Evolutionary conservation across 495 filamentous ascomycete genomes (phyloP).

Genomic region (Talaromyces borbonicus): DNA sequence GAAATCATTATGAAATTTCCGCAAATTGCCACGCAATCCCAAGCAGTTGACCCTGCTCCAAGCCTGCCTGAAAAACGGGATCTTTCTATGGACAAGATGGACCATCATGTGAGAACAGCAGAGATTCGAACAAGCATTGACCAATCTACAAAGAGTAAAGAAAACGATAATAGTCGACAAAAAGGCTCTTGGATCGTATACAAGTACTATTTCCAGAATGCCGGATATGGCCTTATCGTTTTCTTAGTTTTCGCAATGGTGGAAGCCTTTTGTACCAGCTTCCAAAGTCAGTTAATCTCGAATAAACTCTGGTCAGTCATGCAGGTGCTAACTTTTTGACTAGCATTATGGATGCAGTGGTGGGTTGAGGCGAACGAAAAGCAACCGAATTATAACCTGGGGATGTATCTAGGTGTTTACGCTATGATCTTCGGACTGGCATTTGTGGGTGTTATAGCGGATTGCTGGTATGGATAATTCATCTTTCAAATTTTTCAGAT

Average conservation of each 20-base stretch:
- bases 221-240: conserved; percentile 15
- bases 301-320: too few relatives aligned
- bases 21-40: conserved; percentile 1
- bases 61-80: too few relatives aligned
- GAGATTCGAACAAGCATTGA: too few relatives aligned
- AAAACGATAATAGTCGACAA: conserved; percentile 10
- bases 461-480: conserved; percentile 22
- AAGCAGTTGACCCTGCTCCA: not conserved
- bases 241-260: conserved; percentile 17
- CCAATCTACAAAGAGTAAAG: not conserved
- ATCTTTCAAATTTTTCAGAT: not conserved
- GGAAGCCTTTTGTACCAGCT: conserved; percentile 16
- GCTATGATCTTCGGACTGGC: conserved; percentile 22
- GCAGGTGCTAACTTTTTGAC: too few relatives aligned
- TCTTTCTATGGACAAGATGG: not conserved
- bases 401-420: conserved; percentile 39
- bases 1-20: conserved; percentile 7
- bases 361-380: conserved; percentile 32
- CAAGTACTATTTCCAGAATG: conserved; percentile 36
- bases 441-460: conserved; percentile 17
- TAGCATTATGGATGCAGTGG: conserved; percentile 36
- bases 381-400: conserved; percentile 21
- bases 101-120: too few relatives aligned
- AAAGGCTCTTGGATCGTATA: conserved; percentile 39
- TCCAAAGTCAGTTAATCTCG: conserved; percentile 7